phyloP scores from a whole-genome alignment of 2,329 filamentous ascomycete genomes.

The Decorospora gaudefroyi region DNA sequence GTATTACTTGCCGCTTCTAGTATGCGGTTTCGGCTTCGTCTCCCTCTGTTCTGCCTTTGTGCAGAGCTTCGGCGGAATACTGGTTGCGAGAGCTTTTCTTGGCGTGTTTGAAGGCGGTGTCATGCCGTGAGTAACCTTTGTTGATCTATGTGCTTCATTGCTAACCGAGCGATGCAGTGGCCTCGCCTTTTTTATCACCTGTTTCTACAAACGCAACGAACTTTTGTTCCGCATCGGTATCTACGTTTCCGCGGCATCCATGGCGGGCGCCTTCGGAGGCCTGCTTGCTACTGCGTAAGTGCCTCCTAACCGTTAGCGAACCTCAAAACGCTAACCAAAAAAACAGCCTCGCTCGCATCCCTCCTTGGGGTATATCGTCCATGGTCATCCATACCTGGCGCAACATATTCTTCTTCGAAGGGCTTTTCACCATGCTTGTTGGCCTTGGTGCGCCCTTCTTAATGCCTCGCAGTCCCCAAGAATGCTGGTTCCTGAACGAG shows the following conservation, averaged over 20 bases:
- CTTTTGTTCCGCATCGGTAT: slow-evolving; percentile 61
- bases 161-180: slow-evolving; percentile 48
- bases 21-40: slow-evolving; percentile 61
- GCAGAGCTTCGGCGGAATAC: slow-evolving; percentile 53
- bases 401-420: slow-evolving; percentile 67
- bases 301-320: not conserved
- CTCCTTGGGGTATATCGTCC: slow-evolving; percentile 55
- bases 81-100: slow-evolving; percentile 56
- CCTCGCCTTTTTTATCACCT: slow-evolving; percentile 61
- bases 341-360: slow-evolving; percentile 49
- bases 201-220: slow-evolving; percentile 62
- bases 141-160: no score
- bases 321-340: not conserved
- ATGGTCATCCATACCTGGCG: slow-evolving; percentile 53
- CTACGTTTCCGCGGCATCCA: slow-evolving; percentile 59
- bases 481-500: slow-evolving; percentile 57
- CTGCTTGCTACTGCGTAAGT: slow-evolving; percentile 59
- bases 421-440: slow-evolving; percentile 58
- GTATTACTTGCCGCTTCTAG: slow-evolving; percentile 59
- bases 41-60: slow-evolving; percentile 62
- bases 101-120: slow-evolving; percentile 63
- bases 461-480: slow-evolving; percentile 57
- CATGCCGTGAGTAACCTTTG: slow-evolving; percentile 57
- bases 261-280: slow-evolving; percentile 63
- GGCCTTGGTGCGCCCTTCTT: slow-evolving; percentile 57